Percentiles rank a stretch among this genome's conserved stretches.
Conservation (phyloP, 306 rosid genomes). For the Cicer yamashitae region DNA sequence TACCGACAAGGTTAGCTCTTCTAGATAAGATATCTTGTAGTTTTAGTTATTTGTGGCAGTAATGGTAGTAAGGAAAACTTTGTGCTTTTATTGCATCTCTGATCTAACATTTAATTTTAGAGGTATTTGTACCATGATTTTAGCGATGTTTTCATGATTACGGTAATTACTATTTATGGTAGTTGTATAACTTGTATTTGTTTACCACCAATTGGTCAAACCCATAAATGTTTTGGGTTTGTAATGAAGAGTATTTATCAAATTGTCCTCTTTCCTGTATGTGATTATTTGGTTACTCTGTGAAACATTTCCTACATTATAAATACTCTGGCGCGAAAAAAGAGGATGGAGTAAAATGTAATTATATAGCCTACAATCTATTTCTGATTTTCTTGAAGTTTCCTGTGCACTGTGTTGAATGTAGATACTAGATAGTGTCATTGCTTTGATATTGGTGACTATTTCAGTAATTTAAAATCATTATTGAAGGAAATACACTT, state of each 20-base stretch:
- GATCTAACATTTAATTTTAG: background rate
- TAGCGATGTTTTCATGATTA: constrained; percentile 1
- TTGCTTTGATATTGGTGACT: constrained; percentile 2
- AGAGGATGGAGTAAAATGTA: background rate
- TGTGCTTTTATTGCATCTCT: constrained; percentile 28
- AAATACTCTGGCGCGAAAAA: background rate
- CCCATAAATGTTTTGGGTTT: background rate
- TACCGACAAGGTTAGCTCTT: constrained; percentile 80
- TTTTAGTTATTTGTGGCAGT: constrained; percentile 28
- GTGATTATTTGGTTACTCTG: constrained; percentile 7
- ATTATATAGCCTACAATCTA: background rate
- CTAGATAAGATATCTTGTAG: constrained; percentile 29
- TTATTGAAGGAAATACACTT: background rate
- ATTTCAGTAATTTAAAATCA: background rate
- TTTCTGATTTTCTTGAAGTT: constrained; percentile 15
- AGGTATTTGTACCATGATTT: background rate
- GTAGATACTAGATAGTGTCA: background rate
- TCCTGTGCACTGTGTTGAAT: background rate
- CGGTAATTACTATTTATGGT: background rate
- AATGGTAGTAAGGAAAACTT: background rate
- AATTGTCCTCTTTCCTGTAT: background rate
- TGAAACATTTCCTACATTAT: constrained; percentile 20
- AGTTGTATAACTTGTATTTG: background rate
- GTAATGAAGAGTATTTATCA: background rate
- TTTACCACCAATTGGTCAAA: background rate